These are phyloP conservation scores for Paraurostyla sp. DNA, from an alignment of 73 alveolate species.

Conservation along the genomic window DNA sequence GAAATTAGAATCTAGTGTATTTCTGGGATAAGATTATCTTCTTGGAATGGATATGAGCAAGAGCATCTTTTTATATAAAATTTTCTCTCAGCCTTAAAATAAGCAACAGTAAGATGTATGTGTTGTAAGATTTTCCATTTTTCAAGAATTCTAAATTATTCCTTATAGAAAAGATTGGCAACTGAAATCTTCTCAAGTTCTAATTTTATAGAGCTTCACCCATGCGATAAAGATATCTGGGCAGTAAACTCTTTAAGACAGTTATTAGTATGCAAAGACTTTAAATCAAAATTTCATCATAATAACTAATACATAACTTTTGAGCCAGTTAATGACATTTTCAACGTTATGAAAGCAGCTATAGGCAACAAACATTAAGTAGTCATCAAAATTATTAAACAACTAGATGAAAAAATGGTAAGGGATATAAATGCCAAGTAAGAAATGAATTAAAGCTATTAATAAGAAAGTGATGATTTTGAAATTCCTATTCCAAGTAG, in stretches of 20 bases:
- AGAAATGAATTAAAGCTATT: background rate
- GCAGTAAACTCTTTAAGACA: conserved; percentile 63
- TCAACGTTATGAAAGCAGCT: conserved; percentile 58
- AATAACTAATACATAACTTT: background rate
- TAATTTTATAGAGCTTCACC: conserved; percentile 60
- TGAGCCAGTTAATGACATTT: conserved; percentile 61
- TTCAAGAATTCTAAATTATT: background rate
- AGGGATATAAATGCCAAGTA: conserved; percentile 23
- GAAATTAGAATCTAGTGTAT: conserved; percentile 39
- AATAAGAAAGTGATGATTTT: conserved; percentile 15
- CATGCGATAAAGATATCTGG: conserved; percentile 59
- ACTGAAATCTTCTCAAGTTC: conserved; percentile 33
- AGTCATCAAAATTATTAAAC: conserved; percentile 53
- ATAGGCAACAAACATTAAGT: conserved; percentile 53
- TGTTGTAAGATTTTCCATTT: background rate
- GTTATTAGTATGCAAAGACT: conserved; percentile 56
- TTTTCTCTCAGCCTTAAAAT: background rate
- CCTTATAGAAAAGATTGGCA: conserved; percentile 47
- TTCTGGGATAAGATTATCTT: conserved; percentile 40
- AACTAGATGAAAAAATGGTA: conserved; percentile 60
- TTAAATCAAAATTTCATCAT: conserved; percentile 4
- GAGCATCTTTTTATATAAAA: conserved; percentile 26
- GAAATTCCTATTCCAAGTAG: conserved; percentile 57
- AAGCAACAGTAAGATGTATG: background rate
- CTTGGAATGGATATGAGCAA: conserved; percentile 52